These are phyloP conservation scores for Paecilomyces sp. DNA, from an alignment of 2,329 filamentous ascomycete species.

Conservation along the genomic window DNA sequence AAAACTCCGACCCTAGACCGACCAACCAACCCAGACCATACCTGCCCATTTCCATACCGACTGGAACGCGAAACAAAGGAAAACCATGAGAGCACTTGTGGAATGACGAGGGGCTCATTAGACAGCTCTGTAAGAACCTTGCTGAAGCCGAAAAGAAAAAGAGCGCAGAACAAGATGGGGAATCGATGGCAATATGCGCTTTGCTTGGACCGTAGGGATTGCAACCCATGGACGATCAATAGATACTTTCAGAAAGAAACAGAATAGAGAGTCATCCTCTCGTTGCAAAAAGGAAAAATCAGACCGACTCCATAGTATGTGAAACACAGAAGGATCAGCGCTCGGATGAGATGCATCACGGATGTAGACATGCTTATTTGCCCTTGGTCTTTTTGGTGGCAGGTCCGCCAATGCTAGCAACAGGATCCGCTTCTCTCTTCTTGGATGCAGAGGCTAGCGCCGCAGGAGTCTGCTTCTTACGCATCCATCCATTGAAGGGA, in stretches of 20 bases:
- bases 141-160: slow-evolving; percentile 2
- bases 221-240: not conserved
- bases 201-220: not conserved
- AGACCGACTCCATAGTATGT: not conserved
- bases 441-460: slow-evolving; percentile 18
- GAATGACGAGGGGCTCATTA: not conserved
- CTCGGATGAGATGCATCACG: not conserved
- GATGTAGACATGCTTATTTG: not conserved
- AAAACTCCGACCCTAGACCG: not conserved
- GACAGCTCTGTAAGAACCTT: not conserved
- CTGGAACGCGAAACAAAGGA: not conserved
- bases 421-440: slow-evolving; percentile 27
- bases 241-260: not conserved
- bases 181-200: not conserved
- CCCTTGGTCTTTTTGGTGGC: slow-evolving; percentile 24
- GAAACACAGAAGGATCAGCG: not conserved
- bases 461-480: slow-evolving; percentile 27
- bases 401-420: slow-evolving; percentile 17
- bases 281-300: not conserved
- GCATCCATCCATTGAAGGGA: slow-evolving; percentile 35
- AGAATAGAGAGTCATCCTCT: not conserved
- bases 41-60: not conserved
- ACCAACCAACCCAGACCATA: not conserved
- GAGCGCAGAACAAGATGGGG: slow-evolving; percentile 2
- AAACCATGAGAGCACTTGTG: not conserved